Evolutionary conservation across 177 flowering plant species (phyloP).

Genomic region (Vitis hybrid): DNA sequence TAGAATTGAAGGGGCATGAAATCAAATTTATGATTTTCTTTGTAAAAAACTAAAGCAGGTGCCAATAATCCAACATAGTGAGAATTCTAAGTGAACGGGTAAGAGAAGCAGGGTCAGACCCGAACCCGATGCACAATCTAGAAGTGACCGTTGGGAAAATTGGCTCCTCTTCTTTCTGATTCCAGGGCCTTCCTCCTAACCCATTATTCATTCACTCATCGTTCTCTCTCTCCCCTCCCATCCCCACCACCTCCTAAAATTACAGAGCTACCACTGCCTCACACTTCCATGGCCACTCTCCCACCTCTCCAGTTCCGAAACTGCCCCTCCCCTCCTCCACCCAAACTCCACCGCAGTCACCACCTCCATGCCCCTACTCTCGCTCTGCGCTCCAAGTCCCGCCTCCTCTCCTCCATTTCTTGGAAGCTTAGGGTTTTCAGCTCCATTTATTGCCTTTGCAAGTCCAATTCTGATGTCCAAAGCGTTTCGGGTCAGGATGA

Average conservation of each 20-base stretch:
- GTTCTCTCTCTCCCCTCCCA: background rate
- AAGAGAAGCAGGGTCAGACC: too few species aligned
- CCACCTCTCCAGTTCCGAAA: conserved; percentile 11
- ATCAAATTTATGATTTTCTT: too few species aligned
- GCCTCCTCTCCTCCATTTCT: conserved; percentile 11
- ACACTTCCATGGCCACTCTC: conserved; percentile 27
- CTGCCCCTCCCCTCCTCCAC: conserved; percentile 10
- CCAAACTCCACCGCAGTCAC: conserved; percentile 9
- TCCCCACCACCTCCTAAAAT: background rate
- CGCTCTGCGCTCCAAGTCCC: conserved; percentile 12
- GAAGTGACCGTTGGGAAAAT: too few species aligned
- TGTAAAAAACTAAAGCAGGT: too few species aligned
- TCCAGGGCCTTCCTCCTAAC: too few species aligned
- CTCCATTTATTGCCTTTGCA: conserved; percentile 31
- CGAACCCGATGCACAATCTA: too few species aligned
- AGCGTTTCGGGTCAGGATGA: conserved; percentile 20
- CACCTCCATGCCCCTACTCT: conserved; percentile 15
- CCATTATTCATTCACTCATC: too few species aligned
- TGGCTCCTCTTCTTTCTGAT: too few species aligned
- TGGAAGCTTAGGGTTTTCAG: conserved; percentile 23
- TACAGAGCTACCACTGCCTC: conserved; percentile 8
- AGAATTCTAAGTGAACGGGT: too few species aligned
- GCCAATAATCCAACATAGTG: too few species aligned
- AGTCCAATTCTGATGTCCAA: conserved; percentile 21
- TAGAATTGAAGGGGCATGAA: too few species aligned